Base-by-base conservation (phyloP, 257 asterid species). In the Solanum pimpinellifolium region DNA sequence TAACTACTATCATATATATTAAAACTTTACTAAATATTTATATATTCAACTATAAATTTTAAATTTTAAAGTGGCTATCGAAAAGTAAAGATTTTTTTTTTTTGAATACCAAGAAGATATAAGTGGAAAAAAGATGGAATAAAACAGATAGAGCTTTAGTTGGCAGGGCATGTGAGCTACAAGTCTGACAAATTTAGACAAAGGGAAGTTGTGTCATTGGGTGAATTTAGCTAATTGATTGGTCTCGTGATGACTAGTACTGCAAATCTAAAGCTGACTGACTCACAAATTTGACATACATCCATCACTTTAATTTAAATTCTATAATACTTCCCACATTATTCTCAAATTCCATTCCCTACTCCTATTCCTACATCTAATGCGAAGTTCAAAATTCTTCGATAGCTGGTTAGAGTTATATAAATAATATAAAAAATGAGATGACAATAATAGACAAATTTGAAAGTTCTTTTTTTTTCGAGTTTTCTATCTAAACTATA, bases 101-200 rank as follows among this genome's bases (percentile, higher is more conserved):
- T 37, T 6, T 35, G 1, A 70, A 70, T 70, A 31, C 7, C 44
- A 33, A 70, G 77, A 70, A 37, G 11, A 72, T 9, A 35, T 46
- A 3, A 73, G 46, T 72, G 78, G 7, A 35, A 35, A 73, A 31
- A 31, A 31, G 33, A 31, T 35, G 13, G 80, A 73, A 35, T 73
- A 35, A 73, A 73, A 73, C 29, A 73, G 80, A 35, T 11, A 73
- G 46, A 73, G 29, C 29, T 73, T 73, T 73, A 73, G 39, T 73
- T 73, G 80, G 27, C 80, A 73, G 80, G 7, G 29, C 80, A 73
- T 73, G 80, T 73, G 80, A 73, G 27, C 80, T 73, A 69, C 41
- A 69, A 29, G 1, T 31, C 42, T 69, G 41, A 7, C 76, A 69
- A 69, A 69, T 69, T 69, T 69, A 69, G 80, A 21, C 80, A 73